Evolutionary conservation across 2,329 filamentous ascomycete species (phyloP).

Genomic region (Eurotiales sp.): DNA sequence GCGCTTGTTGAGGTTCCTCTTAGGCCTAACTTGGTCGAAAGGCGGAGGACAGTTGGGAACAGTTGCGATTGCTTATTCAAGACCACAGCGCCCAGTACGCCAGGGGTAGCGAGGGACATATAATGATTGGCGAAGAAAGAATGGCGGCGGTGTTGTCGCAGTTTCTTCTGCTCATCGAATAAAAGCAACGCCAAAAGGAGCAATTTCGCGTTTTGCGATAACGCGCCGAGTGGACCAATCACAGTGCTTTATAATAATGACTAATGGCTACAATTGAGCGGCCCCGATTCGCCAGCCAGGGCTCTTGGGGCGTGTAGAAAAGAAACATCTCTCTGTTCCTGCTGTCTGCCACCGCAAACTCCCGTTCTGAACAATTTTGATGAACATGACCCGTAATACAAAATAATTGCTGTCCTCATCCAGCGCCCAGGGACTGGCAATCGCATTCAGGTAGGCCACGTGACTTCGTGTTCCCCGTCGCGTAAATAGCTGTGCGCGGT

Average conservation of each 20-base stretch:
- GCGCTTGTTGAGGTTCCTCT: constrained; percentile 5
- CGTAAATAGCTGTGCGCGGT: not conserved
- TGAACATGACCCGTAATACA: not conserved
- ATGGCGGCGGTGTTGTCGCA: too few species aligned
- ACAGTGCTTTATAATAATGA: not conserved
- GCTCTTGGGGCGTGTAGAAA: too few species aligned
- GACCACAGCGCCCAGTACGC: constrained; percentile 18
- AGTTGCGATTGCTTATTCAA: constrained; percentile 21
- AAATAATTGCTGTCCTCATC: not conserved
- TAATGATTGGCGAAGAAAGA: constrained; percentile 24
- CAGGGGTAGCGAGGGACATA: constrained; percentile 13
- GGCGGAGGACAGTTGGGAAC: constrained; percentile 21
- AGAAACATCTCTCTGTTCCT: not conserved
- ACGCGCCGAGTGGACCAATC: not conserved
- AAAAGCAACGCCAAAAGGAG: too few species aligned
- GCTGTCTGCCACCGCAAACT: not conserved
- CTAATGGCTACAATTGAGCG: constrained; percentile 10
- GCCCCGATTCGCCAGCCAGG: constrained; percentile 12
- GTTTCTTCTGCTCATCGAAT: too few species aligned
- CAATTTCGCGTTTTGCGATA: constrained; percentile 15
- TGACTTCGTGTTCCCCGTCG: constrained; percentile 9
- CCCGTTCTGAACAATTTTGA: not conserved
- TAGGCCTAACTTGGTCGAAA: constrained; percentile 23
- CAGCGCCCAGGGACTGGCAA: not conserved
- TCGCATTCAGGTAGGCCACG: not conserved